Conservation (phyloP, 352 stramenopile species). For the Phytophthora europaea region DNA sequence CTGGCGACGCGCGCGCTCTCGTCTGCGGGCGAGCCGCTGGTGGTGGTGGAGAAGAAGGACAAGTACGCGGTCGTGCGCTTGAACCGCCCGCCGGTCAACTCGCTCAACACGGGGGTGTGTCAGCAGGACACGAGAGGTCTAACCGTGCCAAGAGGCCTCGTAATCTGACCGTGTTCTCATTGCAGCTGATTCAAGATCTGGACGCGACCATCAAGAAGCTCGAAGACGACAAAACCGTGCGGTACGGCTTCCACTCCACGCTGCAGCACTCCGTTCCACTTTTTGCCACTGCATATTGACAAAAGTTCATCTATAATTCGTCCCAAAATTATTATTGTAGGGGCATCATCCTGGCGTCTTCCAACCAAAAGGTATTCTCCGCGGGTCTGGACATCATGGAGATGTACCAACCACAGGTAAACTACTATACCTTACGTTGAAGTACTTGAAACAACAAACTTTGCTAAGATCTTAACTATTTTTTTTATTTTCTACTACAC, state of each 20-base stretch:
- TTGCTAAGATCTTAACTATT: background rate
- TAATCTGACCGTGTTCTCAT: too few relatives aligned
- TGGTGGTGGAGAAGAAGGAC: conserved; percentile 79
- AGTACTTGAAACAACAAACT: background rate
- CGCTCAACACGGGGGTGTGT: conserved; percentile 74
- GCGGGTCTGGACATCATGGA: conserved; percentile 95
- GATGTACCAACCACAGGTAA: conserved; percentile 90
- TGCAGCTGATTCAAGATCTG: conserved; percentile 75
- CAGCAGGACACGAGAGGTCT: background rate
- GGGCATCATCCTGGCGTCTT: conserved; percentile 82
- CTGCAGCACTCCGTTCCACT: background rate
- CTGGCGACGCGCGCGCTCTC: conserved; percentile 38
- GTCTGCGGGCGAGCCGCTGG: conserved; percentile 51
- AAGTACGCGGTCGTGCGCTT: conserved; percentile 84
- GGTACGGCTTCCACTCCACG: conserved; percentile 37
- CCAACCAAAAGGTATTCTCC: conserved; percentile 89
- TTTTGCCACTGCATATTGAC: background rate
- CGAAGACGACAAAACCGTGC: conserved; percentile 79
- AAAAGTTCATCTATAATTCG: background rate
- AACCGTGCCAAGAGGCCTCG: too few relatives aligned
- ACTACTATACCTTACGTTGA: background rate
- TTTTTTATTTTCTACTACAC: too few relatives aligned
- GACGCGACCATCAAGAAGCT: conserved; percentile 77
- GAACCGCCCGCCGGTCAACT: conserved; percentile 86
- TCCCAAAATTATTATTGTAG: conserved; percentile 30